Conservation (phyloP, 306 rosid species). For the Quercus gilva region DNA sequence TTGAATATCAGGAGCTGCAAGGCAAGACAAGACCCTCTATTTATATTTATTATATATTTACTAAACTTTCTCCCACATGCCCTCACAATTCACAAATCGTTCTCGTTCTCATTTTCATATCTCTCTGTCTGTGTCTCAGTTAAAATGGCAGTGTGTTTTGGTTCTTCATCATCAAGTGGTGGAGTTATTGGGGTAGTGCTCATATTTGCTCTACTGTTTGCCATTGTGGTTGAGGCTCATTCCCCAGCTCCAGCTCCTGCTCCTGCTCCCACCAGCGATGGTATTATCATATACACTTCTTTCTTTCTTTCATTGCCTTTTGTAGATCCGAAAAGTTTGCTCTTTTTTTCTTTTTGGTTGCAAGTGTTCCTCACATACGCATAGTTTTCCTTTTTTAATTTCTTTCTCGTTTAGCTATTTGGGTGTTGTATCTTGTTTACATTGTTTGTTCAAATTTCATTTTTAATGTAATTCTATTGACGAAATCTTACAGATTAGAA, state of each 20-base stretch:
- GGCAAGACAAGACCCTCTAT: too few relatives aligned
- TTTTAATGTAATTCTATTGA: too few relatives aligned
- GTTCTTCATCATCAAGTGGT: slow-evolving; percentile 26
- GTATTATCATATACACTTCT: slow-evolving; percentile 24
- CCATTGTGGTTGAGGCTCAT: slow-evolving; percentile 41
- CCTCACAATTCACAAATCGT: not conserved
- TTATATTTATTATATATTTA: not conserved
- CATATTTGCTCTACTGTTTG: slow-evolving; percentile 27
- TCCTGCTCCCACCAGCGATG: slow-evolving; percentile 70
- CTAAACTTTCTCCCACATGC: not conserved
- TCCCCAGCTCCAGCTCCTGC: slow-evolving; percentile 51
- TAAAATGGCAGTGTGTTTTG: slow-evolving; percentile 32
- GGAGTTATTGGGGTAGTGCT: slow-evolving; percentile 26
- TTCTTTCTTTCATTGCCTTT: not conserved
- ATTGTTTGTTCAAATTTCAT: not conserved
- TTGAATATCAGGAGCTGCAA: too few relatives aligned
- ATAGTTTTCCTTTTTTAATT: not conserved
- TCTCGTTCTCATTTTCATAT: not conserved
- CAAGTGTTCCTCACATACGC: not conserved
- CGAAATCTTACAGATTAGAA: too few relatives aligned
- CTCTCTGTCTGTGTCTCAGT: not conserved
- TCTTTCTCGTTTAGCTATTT: not conserved
- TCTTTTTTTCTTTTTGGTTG: too few relatives aligned
- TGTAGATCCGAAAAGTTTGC: not conserved
- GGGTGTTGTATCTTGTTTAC: too few relatives aligned